These are phyloP conservation scores for Marchantia polymorpha DNA, from an alignment of 225 moss, liverwort and hornwort species.

Conservation along the genomic window DNA sequence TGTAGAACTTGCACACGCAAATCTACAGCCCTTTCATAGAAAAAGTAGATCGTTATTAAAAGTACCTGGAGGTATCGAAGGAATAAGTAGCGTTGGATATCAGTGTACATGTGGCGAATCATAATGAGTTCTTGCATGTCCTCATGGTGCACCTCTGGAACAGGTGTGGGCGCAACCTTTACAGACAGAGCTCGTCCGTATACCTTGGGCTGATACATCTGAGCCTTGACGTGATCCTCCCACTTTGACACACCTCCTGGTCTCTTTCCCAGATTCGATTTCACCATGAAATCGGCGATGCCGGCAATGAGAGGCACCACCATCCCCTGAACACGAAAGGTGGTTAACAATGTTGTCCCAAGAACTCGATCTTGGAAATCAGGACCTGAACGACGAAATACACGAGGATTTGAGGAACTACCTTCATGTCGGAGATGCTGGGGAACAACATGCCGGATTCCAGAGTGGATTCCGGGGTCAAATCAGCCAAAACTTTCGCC, in stretches of 20 bases:
- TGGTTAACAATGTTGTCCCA: neutral
- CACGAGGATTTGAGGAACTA: neutral
- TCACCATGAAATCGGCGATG: slow-evolving; percentile 34
- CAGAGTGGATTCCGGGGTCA: slow-evolving; percentile 26
- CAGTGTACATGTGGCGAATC: slow-evolving; percentile 41
- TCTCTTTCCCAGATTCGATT: slow-evolving; percentile 23
- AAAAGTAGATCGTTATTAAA: neutral
- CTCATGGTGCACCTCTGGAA: slow-evolving; percentile 40
- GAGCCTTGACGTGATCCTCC: slow-evolving; percentile 29
- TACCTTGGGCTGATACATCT: slow-evolving; percentile 34
- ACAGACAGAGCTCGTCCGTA: slow-evolving; percentile 35
- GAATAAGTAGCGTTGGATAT: slow-evolving; percentile 36
- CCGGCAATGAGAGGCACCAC: slow-evolving; percentile 29
- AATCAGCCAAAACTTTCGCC: slow-evolving; percentile 28
- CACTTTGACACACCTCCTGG: slow-evolving; percentile 24
- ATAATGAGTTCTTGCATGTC: slow-evolving; percentile 36
- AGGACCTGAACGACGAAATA: neutral
- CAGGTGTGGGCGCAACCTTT: slow-evolving; percentile 33
- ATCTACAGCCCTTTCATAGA: neutral
- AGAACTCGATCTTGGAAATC: neutral
- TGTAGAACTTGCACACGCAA: neutral
- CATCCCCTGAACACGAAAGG: slow-evolving; percentile 12
- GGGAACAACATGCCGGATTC: slow-evolving; percentile 31
- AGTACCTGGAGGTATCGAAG: slow-evolving; percentile 35
- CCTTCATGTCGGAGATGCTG: slow-evolving; percentile 33